Evolutionary conservation across 192 early-diverging fungal species (phyloP), one percentile per base, ranked within the genome.

Genomic region (Podila minutissima): DNA sequence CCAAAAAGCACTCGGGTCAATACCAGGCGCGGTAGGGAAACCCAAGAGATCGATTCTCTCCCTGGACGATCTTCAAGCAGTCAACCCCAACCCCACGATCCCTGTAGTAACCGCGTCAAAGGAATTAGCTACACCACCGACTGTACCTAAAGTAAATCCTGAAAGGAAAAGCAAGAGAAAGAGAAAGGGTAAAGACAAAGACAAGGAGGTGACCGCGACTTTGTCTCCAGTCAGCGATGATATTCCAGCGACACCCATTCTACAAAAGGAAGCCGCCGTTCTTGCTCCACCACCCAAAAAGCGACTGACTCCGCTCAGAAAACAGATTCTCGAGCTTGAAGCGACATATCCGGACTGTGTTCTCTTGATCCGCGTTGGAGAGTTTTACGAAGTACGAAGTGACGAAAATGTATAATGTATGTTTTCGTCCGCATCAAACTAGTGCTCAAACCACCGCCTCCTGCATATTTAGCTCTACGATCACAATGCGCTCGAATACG

Each of bases 291-390:
- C 24, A 26, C 17, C 53, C 53, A 55, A 53, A 15, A 71, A 22
- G 50, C 31, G 58, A 22, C 41, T 69, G 13, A 59, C 77, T 4
- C 71, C 77, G 6, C 67, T 81, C 31, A 49, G 65, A 12, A 63
- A 64, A 35, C 77, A 81, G 67, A 73, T 81, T 48, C 15, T 81
- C 53, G 77, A 69, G 9, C 19, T 81, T 26, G 77, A 90, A 38
- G 75, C 85, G 33, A 74, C 88, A 22, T 90, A 95, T 68, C 92
- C 92, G 0, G 64, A 86, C 26, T 91, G 92, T 70, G 90, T 93
- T 20, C 75, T 95, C 1, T 85, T 95, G 15, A 86, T 91, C 19
- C 90, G 90, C 37, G 94, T 95, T 24, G 94, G 94, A n/a, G 90
- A 92, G 64, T 93, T 95, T 66, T 95, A 93, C 75, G 94, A 95